A percentile compares a stretch with the other conserved stretches of the same genome.
phyloP scores from a whole-genome alignment of 139 green algal genomes.

The Volvox reticuliferus region DNA sequence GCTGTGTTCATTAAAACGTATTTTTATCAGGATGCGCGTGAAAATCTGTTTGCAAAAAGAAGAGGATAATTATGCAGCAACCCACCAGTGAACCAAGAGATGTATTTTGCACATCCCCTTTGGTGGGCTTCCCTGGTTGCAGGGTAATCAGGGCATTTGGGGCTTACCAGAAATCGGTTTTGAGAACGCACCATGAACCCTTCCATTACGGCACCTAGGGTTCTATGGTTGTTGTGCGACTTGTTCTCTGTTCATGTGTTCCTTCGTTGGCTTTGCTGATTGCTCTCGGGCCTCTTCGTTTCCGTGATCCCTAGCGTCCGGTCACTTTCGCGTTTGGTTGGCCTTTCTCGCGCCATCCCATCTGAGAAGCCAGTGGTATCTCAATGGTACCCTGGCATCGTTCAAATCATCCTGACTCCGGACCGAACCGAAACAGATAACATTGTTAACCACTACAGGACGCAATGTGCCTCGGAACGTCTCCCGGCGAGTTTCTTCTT shows the following conservation, averaged over 20 bases:
- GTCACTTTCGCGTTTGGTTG: background rate
- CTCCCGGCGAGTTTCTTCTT: background rate
- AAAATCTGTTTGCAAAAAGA: background rate
- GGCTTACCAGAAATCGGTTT: no score
- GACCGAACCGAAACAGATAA: background rate
- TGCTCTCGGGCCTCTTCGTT: no score
- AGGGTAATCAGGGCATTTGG: no score
- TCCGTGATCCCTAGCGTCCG: no score
- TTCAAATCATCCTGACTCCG: background rate
- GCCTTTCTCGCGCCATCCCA: background rate
- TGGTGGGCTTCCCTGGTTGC: no score
- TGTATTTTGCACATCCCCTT: no score
- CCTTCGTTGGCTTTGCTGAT: no score
- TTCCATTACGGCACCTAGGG: no score
- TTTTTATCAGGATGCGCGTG: background rate
- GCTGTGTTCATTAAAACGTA: no score
- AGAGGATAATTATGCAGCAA: background rate
- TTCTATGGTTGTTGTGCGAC: no score
- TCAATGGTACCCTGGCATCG: background rate
- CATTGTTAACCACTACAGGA: background rate
- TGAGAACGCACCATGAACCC: no score
- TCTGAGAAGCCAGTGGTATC: background rate
- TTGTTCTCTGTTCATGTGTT: no score
- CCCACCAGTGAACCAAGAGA: background rate
- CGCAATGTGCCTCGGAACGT: background rate